These are phyloP conservation scores for Chlorencoelia australis DNA, from an alignment of 2,329 filamentous ascomycete genomes.

Conservation along the genomic window DNA sequence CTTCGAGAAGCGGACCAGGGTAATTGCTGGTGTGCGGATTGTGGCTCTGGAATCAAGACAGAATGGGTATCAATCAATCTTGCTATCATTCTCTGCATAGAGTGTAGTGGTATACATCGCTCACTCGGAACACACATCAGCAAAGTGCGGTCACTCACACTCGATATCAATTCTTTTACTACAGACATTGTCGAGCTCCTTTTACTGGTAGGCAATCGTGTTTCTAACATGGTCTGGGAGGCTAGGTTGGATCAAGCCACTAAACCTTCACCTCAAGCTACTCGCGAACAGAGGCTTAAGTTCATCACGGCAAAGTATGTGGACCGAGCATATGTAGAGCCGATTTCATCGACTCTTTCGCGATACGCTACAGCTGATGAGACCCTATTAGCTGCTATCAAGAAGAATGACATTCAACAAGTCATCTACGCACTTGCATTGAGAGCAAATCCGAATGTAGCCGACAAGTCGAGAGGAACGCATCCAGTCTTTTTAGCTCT, in stretches of 20 bases:
- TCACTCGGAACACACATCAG: slow-evolving; percentile 96
- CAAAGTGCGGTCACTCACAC: slow-evolving; percentile 87
- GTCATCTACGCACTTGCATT: slow-evolving; percentile 86
- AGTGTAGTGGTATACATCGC: slow-evolving; percentile 94
- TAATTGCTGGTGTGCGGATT: slow-evolving; percentile 91
- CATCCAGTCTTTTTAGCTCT: slow-evolving; percentile 86
- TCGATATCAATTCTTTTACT: slow-evolving; percentile 94
- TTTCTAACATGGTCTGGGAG: slow-evolving; percentile 97
- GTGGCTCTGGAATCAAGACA: slow-evolving; percentile 80
- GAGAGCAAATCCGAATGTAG: slow-evolving; percentile 74
- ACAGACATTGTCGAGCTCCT: slow-evolving; percentile 93
- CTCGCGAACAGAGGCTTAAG: slow-evolving; percentile 78
- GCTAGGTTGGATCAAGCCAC: slow-evolving; percentile 60
- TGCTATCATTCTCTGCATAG: slow-evolving; percentile 91
- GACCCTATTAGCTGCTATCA: slow-evolving; percentile 81
- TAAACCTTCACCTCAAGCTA: slow-evolving; percentile 70
- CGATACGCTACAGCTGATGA: slow-evolving; percentile 75
- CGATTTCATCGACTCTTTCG: slow-evolving; percentile 64
- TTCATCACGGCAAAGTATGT: slow-evolving; percentile 96
- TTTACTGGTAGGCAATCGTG: slow-evolving; percentile 80
- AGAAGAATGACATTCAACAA: slow-evolving; percentile 90
- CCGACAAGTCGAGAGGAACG: slow-evolving; percentile 78
- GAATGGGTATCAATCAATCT: slow-evolving; percentile 99
- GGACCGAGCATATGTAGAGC: slow-evolving; percentile 70
- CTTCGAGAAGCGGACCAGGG: slow-evolving; percentile 85